A percentile compares a stretch with the other conserved stretches of the same genome.
Conservation (phyloP, 2,329 filamentous ascomycete species). For the Aspergillus floridensis region DNA sequence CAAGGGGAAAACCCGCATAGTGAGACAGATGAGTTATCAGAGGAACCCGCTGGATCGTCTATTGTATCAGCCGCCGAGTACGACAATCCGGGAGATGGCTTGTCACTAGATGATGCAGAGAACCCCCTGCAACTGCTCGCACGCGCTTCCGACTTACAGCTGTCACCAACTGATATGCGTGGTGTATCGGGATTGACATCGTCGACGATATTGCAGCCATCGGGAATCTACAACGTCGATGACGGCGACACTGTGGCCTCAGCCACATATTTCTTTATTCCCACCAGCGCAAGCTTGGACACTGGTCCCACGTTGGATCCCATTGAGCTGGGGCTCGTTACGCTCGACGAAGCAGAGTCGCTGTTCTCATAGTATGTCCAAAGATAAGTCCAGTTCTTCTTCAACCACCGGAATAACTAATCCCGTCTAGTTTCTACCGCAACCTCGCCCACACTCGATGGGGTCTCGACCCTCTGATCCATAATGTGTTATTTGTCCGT, state of each 20-base stretch:
- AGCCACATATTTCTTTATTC: conserved; percentile 65
- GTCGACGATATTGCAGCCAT: conserved; percentile 38
- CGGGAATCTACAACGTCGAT: conserved; percentile 28
- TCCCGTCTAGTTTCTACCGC: conserved; percentile 59
- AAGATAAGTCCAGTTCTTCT: too few relatives aligned
- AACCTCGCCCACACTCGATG: conserved; percentile 71
- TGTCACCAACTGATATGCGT: conserved; percentile 42
- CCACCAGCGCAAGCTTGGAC: conserved; percentile 62
- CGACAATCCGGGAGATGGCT: conserved; percentile 47
- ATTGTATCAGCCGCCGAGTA: conserved; percentile 23
- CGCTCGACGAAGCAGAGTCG: conserved; percentile 61
- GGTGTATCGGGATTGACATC: conserved; percentile 25
- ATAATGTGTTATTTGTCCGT: conserved; percentile 64
- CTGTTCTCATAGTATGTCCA: conserved; percentile 62
- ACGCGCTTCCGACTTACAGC: conserved; percentile 66
- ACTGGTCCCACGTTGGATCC: conserved; percentile 65
- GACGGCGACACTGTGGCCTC: conserved; percentile 10
- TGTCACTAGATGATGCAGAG: conserved; percentile 69
- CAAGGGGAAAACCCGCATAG: conserved; percentile 39
- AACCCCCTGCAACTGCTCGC: conserved; percentile 72
- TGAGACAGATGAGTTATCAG: conserved; percentile 29
- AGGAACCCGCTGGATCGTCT: conserved; percentile 27
- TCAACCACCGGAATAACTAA: conserved; percentile 1
- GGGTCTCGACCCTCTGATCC: conserved; percentile 67
- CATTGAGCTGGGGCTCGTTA: conserved; percentile 67